A percentile compares a stretch with the other conserved stretches of the same genome.
These are phyloP conservation scores for Geotrichum reessii DNA, from an alignment of 1,139 yeast species.

Conservation along the genomic window DNA sequence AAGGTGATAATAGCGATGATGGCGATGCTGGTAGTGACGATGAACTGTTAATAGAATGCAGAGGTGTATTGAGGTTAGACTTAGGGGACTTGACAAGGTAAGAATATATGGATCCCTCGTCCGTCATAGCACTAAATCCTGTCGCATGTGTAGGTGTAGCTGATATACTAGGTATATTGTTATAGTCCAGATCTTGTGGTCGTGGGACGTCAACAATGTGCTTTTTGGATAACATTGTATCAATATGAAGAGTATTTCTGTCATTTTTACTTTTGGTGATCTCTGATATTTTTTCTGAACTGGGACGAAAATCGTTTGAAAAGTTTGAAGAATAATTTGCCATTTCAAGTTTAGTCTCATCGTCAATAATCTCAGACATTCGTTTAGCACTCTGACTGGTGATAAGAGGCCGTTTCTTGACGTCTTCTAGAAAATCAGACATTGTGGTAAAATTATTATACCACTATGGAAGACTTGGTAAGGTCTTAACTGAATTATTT, in stretches of 20 bases:
- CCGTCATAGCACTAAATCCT: neutral
- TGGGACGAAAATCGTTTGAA: neutral
- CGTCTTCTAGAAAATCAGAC: neutral
- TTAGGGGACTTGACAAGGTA: neutral
- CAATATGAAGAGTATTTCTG: neutral
- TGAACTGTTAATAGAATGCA: neutral
- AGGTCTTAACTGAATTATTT: neutral
- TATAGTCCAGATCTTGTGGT: neutral
- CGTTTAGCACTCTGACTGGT: neutral
- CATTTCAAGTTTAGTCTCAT: neutral
- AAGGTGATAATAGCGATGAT: neutral
- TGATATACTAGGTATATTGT: neutral
- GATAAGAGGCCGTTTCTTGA: neutral
- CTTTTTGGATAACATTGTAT: neutral
- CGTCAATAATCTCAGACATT: neutral
- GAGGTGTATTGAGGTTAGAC: neutral
- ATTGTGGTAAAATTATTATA: neutral
- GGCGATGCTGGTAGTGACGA: neutral
- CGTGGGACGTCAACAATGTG: neutral
- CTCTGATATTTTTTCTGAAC: neutral
- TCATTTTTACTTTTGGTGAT: neutral
- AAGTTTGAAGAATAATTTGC: neutral
- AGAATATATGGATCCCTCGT: neutral
- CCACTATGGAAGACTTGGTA: neutral
- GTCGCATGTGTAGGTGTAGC: neutral